Evolutionary conservation across 2,329 filamentous ascomycete species (phyloP).

Genomic region (Coniochaeta prunicola): DNA sequence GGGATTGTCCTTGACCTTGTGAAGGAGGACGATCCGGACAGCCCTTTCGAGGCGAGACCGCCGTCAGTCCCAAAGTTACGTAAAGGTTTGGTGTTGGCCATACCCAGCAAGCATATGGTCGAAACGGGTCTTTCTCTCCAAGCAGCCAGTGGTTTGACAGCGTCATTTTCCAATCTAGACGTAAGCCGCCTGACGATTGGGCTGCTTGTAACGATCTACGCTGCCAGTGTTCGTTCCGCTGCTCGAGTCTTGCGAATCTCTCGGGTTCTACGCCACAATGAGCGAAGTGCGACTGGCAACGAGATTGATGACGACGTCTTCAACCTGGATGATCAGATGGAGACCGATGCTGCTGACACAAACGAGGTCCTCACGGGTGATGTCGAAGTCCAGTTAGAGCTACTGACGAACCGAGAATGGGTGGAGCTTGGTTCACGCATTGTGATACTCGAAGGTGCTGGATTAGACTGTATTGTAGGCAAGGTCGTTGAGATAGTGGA

Average conservation of each 20-base stretch:
- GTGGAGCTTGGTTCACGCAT: conserved; percentile 64
- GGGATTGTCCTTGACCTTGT: conserved; percentile 59
- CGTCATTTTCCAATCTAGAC: conserved; percentile 59
- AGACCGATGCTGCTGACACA: conserved; percentile 23
- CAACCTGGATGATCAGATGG: conserved; percentile 41
- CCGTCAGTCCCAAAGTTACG: conserved; percentile 38
- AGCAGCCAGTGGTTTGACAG: conserved; percentile 62
- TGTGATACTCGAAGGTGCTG: conserved; percentile 63
- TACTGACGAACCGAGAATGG: conserved; percentile 65
- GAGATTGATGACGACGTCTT: conserved; percentile 51
- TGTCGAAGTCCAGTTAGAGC: conserved; percentile 57
- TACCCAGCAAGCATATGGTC: conserved; percentile 51
- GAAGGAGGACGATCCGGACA: conserved; percentile 22
- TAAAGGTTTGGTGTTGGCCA: conserved; percentile 79
- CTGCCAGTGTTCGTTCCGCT: conserved; percentile 77
- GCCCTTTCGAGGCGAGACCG: conserved; percentile 18
- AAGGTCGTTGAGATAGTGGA: conserved; percentile 55
- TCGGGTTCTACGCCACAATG: conserved; percentile 13
- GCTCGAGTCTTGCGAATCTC: conserved; percentile 62
- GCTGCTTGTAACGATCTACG: conserved; percentile 72
- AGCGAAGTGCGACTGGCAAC: conserved; percentile 17
- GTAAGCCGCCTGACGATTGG: conserved; percentile 58
- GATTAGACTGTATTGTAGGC: conserved; percentile 67
- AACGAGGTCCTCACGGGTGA: conserved; percentile 19
- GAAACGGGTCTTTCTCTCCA: conserved; percentile 51